These are phyloP conservation scores for Penicillium sp. DNA, from an alignment of 2,329 filamentous ascomycete genomes.

Conservation along the genomic window DNA sequence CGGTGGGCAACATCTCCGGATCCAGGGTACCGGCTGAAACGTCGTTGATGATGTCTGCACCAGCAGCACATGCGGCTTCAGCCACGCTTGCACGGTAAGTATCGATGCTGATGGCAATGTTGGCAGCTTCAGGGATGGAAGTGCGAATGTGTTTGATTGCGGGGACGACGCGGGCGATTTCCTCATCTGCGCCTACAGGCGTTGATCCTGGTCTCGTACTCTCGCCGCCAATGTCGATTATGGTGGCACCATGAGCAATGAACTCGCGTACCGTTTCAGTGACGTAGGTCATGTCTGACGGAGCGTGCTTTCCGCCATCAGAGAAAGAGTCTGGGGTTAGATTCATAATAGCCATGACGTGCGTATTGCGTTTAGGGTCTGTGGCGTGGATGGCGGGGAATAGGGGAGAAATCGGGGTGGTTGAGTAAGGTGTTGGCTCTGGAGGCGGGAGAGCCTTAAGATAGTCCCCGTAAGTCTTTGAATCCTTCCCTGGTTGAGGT, in stretches of 20 bases:
- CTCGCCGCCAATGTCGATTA: constrained; percentile 92
- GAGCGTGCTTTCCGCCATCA: constrained; percentile 73
- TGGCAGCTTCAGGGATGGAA: constrained; percentile 62
- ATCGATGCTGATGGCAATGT: constrained; percentile 82
- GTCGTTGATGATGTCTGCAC: constrained; percentile 94
- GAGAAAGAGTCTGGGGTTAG: constrained; percentile 97
- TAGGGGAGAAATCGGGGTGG: constrained; percentile 40
- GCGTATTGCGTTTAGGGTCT: constrained; percentile 64
- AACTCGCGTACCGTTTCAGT: constrained; percentile 63
- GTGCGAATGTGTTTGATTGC: constrained; percentile 73
- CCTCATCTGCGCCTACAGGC: constrained; percentile 72
- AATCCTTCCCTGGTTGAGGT: constrained; percentile 32
- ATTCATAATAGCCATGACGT: constrained; percentile 93
- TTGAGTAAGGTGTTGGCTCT: constrained; percentile 42
- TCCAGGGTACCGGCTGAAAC: constrained; percentile 84
- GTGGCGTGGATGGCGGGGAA: constrained; percentile 63
- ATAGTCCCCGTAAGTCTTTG: constrained; percentile 40
- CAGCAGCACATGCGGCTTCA: constrained; percentile 72
- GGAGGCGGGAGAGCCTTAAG: constrained; percentile 39
- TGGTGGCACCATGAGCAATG: constrained; percentile 72
- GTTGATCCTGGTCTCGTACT: constrained; percentile 80
- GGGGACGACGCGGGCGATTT: constrained; percentile 77
- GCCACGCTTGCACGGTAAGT: constrained; percentile 90
- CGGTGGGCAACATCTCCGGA: constrained; percentile 76
- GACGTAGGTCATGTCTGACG: constrained; percentile 55